A percentile compares a stretch with the other conserved stretches of the same genome.
Conservation (phyloP, 495 filamentous ascomycete genomes). For the Glonium stellatum region DNA sequence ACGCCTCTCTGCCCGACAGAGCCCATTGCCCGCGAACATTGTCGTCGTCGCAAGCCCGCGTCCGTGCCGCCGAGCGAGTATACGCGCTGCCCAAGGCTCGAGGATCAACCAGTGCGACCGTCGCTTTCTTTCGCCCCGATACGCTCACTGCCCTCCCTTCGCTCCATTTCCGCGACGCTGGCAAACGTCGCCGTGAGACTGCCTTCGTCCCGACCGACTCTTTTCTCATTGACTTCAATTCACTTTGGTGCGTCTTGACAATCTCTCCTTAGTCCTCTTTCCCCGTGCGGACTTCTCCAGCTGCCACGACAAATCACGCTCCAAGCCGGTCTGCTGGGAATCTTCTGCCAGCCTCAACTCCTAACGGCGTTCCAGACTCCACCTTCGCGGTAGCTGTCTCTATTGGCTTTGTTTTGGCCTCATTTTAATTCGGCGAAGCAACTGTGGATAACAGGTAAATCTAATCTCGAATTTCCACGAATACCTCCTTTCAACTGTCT, state of each 20-base stretch:
- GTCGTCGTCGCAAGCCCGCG: background rate
- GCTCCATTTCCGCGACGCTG: background rate
- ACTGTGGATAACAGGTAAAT: background rate
- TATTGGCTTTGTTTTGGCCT: background rate
- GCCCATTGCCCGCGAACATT: background rate
- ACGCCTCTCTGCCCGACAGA: background rate
- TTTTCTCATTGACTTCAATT: slow-evolving; percentile 1
- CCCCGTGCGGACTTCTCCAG: background rate
- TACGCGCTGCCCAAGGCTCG: background rate
- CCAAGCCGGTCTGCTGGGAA: background rate
- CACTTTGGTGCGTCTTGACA: background rate
- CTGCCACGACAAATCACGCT: background rate
- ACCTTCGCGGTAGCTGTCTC: background rate
- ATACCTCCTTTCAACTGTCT: background rate
- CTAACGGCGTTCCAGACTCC: background rate
- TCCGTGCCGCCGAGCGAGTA: background rate
- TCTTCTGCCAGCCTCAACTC: background rate
- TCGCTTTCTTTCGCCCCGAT: background rate
- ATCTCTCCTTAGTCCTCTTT: background rate
- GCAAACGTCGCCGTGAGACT: background rate
- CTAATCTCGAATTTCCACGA: background rate
- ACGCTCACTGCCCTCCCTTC: background rate
- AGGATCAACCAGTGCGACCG: background rate
- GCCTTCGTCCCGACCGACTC: background rate
- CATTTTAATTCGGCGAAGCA: background rate